phyloP scores from a whole-genome alignment of 1,284 basidiomycete species.

The Microstroma glucosiphilum region DNA sequence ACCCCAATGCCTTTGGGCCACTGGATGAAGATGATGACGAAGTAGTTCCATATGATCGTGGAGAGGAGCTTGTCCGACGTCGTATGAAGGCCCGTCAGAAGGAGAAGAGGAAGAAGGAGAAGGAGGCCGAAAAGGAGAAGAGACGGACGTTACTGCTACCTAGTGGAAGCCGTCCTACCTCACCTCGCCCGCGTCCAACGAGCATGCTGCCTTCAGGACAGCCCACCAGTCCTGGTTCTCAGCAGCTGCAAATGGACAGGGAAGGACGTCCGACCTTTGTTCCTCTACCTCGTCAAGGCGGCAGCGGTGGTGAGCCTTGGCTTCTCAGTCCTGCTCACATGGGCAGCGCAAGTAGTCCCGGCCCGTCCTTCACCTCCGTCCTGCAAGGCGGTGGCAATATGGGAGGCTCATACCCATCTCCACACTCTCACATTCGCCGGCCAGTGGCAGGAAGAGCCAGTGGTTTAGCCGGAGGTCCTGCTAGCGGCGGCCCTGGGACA shows the following conservation, averaged over 20 bases:
- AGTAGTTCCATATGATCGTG: slow-evolving; percentile 54
- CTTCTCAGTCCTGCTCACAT: slow-evolving; percentile 17
- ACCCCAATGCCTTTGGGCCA: slow-evolving; percentile 28
- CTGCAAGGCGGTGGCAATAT: slow-evolving; percentile 9
- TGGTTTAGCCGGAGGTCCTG: background rate
- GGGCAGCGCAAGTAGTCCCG: slow-evolving; percentile 2
- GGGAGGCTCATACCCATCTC: slow-evolving; percentile 29
- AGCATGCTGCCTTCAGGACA: background rate
- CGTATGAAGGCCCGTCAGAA: slow-evolving; percentile 55
- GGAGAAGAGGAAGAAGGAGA: slow-evolving; percentile 49
- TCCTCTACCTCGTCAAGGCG: slow-evolving; percentile 20
- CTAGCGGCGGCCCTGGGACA: too few species aligned
- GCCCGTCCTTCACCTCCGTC: slow-evolving; percentile 22
- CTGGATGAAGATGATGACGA: slow-evolving; percentile 54
- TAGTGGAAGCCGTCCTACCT: slow-evolving; percentile 5
- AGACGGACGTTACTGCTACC: slow-evolving; percentile 19
- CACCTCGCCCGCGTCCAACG: slow-evolving; percentile 1
- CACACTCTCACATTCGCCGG: slow-evolving; percentile 33
- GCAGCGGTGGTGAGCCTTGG: slow-evolving; percentile 17
- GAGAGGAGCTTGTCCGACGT: slow-evolving; percentile 57
- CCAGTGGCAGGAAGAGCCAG: slow-evolving; percentile 1
- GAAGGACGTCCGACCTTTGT: slow-evolving; percentile 36
- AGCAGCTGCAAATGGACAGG: slow-evolving; percentile 17
- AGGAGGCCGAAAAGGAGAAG: slow-evolving; percentile 38
- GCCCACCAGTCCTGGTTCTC: background rate